Evolutionary conservation across 2,329 filamentous ascomycete species (phyloP), one percentile per base, ranked within the genome.

Genomic region (Acrocalymma vagum): DNA sequence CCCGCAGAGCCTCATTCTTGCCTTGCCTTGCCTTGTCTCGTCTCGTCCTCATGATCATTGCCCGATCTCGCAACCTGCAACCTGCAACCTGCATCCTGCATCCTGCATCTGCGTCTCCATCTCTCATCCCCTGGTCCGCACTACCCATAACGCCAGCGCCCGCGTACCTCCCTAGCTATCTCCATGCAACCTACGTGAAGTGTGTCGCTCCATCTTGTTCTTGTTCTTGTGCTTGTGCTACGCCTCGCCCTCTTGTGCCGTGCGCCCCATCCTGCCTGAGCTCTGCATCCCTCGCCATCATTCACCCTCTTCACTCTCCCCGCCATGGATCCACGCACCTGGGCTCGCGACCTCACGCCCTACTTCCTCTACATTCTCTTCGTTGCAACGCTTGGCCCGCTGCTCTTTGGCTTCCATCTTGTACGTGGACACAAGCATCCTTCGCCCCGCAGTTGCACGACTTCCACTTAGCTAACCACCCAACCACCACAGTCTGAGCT

Each of bases 331-430:
- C 60, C 60, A 17, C 59, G 62, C 20, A 58, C 67, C 14, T 72
- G 67, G 65, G 63, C 73, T 52, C 59, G 75, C 44, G 69, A 71
- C 61, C 65, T 91, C 39, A 94, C 90, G 23, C 77, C 83, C 5
- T 95, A 90, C 71, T 83, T 97, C 58, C 65, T 94, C 60, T 82
- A 90, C 62, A 74, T 94, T 30, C 81, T 97, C 39, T 73, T 84
- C 45, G 78, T 92, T 44, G 83, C 88, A 28, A 95, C 91, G 0
- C 73, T 96, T 13, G 94, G 93, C 1, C 90, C 94, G 2, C 80
- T 97, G 29, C 90, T 96, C 62, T 99, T 96, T 66, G 94, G 94
- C 49, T 96, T 90, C 72, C 93, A 97, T 71, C 72, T 97, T 67
- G 91, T 94, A 80, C 63, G 51, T 62, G 20, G 29, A 24, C 39